Percentiles rank a stretch among this genome's conserved stretches.
These are phyloP conservation scores for Populus hybrid DNA, from an alignment of 441 rosid species.

Conservation along the genomic window DNA sequence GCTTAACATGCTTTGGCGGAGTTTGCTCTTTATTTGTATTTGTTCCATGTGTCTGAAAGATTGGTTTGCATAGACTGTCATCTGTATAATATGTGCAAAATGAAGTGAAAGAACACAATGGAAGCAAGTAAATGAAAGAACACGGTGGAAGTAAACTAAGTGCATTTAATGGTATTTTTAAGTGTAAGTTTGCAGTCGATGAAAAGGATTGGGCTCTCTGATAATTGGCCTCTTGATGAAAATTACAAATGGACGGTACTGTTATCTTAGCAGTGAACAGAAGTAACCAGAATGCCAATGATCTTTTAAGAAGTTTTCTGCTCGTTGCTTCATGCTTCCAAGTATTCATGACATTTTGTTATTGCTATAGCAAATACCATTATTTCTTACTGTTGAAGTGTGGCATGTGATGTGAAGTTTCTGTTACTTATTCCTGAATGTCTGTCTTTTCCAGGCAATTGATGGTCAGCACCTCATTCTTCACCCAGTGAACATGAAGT, in stretches of 20 bases:
- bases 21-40: not conserved
- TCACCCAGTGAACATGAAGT: slow-evolving; percentile 81
- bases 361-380: not conserved
- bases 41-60: slow-evolving; percentile 2
- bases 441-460: slow-evolving; percentile 57
- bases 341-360: not conserved
- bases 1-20: not conserved
- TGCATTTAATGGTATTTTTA: not conserved
- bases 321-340: not conserved
- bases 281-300: not conserved
- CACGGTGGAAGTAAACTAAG: not conserved
- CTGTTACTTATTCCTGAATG: slow-evolving; percentile 11
- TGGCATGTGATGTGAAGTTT: not conserved
- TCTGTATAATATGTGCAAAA: not conserved
- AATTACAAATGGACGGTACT: not conserved
- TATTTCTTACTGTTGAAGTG: not conserved
- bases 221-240: not conserved
- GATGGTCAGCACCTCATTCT: slow-evolving; percentile 96
- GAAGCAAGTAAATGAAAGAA: not conserved
- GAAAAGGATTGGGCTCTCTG: not conserved
- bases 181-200: not conserved
- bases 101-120: not conserved
- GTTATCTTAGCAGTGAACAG: not conserved
- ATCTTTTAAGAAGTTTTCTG: not conserved
- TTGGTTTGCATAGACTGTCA: not conserved